Evolutionary conservation across 2,329 filamentous ascomycete genomes (phyloP).

Genomic region (Alternaria burnsii): DNA sequence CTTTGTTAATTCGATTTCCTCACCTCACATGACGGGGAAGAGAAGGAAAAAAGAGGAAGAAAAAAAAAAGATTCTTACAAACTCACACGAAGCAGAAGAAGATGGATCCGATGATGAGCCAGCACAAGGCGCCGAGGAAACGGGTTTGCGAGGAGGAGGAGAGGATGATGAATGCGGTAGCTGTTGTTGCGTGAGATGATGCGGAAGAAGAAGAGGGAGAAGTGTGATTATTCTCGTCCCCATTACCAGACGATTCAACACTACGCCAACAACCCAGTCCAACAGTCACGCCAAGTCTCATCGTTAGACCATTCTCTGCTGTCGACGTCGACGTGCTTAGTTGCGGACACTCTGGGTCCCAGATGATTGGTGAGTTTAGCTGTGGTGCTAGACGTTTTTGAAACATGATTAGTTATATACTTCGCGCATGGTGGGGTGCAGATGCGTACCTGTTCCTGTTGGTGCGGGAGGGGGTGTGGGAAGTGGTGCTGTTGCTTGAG

Average conservation of each 20-base stretch:
- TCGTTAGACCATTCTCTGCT: accelerated
- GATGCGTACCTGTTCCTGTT: not conserved
- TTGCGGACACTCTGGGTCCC: not conserved
- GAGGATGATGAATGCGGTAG: not conserved
- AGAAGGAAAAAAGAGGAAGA: no score
- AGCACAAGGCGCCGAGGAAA: no score
- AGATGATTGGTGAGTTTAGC: not conserved
- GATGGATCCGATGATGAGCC: no score
- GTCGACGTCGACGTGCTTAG: accelerated
- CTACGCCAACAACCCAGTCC: not conserved
- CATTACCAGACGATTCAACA: not conserved
- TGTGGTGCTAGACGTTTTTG: no score
- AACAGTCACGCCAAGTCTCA: accelerated
- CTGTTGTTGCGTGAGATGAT: not conserved
- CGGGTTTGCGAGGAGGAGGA: no score
- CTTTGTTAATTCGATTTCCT: no score
- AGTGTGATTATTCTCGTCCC: not conserved
- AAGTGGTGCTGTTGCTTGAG: accelerated
- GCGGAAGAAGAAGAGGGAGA: no score
- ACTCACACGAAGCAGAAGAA: no score
- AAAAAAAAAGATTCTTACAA: no score
- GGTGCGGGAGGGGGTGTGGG: not conserved
- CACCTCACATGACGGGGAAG: no score
- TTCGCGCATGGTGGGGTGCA: no score
- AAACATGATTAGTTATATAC: no score